Evolutionary conservation across 306 rosid genomes (phyloP).

Genomic region (Hippophae gyantsensis): DNA sequence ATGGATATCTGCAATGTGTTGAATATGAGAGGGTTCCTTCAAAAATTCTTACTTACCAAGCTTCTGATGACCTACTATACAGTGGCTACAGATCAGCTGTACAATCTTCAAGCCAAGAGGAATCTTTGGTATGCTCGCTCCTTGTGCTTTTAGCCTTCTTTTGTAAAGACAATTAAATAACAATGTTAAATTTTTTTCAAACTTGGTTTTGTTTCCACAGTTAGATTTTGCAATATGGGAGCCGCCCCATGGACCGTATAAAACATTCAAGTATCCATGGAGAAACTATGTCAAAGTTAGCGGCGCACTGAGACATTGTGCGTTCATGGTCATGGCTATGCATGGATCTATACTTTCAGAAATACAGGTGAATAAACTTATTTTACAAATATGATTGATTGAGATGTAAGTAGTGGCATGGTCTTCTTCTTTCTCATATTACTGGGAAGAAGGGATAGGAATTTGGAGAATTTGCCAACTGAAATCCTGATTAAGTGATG

Average conservation of each 20-base stretch:
- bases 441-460: not conserved
- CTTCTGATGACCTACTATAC: constrained; percentile 65
- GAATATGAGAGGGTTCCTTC: constrained; percentile 66
- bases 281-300: constrained; percentile 47
- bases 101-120: constrained; percentile 65
- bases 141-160: constrained; percentile 6
- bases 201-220: constrained; percentile 20
- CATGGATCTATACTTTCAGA: constrained; percentile 79
- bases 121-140: constrained; percentile 42
- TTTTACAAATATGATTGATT: constrained; percentile 1
- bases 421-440: not conserved
- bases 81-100: constrained; percentile 66
- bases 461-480: too few relatives aligned
- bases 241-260: constrained; percentile 76
- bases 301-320: constrained; percentile 76
- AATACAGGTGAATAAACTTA: constrained; percentile 46
- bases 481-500: too few relatives aligned
- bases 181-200: not conserved
- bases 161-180: constrained; percentile 3
- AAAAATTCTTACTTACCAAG: constrained; percentile 60
- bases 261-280: constrained; percentile 58
- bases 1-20: constrained; percentile 51
- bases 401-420: constrained; percentile 2
- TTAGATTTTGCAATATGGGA: constrained; percentile 71
- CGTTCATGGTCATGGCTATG: constrained; percentile 78